Base-by-base conservation (phyloP, 2,329 filamentous ascomycete species). In the Sporothrix euskadiensis region DNA sequence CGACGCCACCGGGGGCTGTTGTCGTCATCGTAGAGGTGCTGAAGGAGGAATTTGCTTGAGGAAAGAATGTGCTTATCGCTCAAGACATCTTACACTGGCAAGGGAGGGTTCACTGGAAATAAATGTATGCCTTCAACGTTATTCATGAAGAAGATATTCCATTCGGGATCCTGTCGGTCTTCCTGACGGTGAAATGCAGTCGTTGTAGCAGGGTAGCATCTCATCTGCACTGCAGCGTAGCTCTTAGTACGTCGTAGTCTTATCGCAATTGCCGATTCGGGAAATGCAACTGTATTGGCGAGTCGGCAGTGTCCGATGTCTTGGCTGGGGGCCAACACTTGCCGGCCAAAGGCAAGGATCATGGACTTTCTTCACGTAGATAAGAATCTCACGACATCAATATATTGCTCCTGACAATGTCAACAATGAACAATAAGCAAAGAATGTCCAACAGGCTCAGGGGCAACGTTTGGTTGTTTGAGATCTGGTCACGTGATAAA, bases 1-100 rank as follows among this genome's bases (percentile, higher is more conserved):
- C 59, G 57, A 77, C 59, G 19, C 47, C n/a, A 30, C 69, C 44
- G 66, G 52, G 14, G 8, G 52, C 26, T 54, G 52, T 19, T 7
- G 57, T 30, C 57, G 52, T 26, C 52, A 56, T 22, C 12, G 26
- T 30, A 2, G 22, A 2, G 30, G 59, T 44, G 8, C 30, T 68
- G 2, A 12, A 16, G 10, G 63, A 68, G 26, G 32, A 19, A 8
- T 35, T 8, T 35, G 35, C 35, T 3, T 35, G 35, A 52, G 49
- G n/a, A 30, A 57, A 32, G 22, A 26, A 14, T 12, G 26, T 26
- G 54, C 26, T 4, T 57, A 8, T 3, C 26, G 9, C 8, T 63
- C 59, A 63, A 63, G 22, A 41, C 35, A 22, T 7, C 22, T 22
- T 39, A 10, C 16, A 39, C 59, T 66, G 39, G 39, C 22, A 26